These are phyloP conservation scores for Eucalyptus virginea DNA, from an alignment of 345 rosid genomes.

Conservation along the genomic window DNA sequence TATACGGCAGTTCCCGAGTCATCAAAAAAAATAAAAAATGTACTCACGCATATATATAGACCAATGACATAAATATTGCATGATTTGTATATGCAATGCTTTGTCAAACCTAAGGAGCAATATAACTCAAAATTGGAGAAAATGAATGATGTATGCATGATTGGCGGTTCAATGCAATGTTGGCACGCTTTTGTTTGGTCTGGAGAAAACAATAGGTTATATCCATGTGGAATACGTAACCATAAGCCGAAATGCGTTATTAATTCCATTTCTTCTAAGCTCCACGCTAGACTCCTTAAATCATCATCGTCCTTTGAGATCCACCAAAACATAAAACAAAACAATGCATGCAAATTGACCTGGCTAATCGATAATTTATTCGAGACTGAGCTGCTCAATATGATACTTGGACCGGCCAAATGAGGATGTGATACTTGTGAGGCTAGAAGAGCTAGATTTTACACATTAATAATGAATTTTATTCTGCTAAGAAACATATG, in stretches of 20 bases:
- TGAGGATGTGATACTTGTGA: background rate
- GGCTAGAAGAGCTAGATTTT: background rate
- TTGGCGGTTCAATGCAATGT: background rate
- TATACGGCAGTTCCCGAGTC: too few species aligned
- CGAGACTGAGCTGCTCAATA: background rate
- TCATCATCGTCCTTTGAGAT: background rate
- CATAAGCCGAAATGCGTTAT: background rate
- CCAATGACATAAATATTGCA: background rate
- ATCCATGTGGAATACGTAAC: background rate
- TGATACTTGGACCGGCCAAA: background rate
- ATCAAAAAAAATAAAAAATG: background rate
- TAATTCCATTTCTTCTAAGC: background rate
- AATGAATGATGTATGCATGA: background rate
- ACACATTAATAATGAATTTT: background rate
- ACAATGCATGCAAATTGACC: background rate
- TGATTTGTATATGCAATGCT: background rate
- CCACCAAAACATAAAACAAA: background rate
- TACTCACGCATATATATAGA: background rate
- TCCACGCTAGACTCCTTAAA: background rate
- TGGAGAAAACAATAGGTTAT: background rate
- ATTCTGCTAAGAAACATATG: background rate
- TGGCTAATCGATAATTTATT: background rate
- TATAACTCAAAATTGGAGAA: background rate
- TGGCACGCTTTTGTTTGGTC: background rate
- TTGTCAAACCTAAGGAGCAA: background rate